phyloP scores from a whole-genome alignment of 805 yeast genomes.

The Cyberlindnera bimundalis region DNA sequence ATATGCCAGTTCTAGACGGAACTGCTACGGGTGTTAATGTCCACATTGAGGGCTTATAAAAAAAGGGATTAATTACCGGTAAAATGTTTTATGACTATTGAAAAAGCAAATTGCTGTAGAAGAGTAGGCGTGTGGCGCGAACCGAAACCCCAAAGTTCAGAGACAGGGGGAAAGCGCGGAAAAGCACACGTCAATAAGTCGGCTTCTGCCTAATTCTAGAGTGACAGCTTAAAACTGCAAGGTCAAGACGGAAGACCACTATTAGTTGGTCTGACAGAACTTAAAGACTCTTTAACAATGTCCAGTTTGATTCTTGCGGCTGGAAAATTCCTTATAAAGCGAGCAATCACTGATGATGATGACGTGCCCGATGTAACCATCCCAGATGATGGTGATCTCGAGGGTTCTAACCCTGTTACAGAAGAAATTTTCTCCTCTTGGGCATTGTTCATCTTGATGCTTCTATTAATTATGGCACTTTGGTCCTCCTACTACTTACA shows the following conservation, averaged over 20 bases:
- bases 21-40: conserved; percentile 1
- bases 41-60: neutral
- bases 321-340: conserved; percentile 25
- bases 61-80: too few species aligned
- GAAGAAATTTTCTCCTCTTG: conserved; percentile 96
- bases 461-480: conserved; percentile 78
- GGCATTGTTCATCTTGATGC: conserved; percentile 88
- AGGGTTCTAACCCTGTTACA: conserved; percentile 74
- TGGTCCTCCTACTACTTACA: conserved; percentile 95
- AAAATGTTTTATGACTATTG: neutral
- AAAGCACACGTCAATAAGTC: conserved; percentile 2
- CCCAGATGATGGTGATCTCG: conserved; percentile 50
- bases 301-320: conserved; percentile 22
- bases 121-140: neutral
- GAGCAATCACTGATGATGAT: conserved; percentile 26
- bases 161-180: neutral
- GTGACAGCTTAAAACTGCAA: too few species aligned
- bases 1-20: neutral
- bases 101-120: neutral
- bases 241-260: too few species aligned
- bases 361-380: conserved; percentile 35
- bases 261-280: too few species aligned
- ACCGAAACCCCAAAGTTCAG: neutral
- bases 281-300: too few species aligned
- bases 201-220: too few species aligned